phyloP scores from a whole-genome alignment of 2,329 filamentous ascomycete genomes.

The Epichloe aotearoae region DNA sequence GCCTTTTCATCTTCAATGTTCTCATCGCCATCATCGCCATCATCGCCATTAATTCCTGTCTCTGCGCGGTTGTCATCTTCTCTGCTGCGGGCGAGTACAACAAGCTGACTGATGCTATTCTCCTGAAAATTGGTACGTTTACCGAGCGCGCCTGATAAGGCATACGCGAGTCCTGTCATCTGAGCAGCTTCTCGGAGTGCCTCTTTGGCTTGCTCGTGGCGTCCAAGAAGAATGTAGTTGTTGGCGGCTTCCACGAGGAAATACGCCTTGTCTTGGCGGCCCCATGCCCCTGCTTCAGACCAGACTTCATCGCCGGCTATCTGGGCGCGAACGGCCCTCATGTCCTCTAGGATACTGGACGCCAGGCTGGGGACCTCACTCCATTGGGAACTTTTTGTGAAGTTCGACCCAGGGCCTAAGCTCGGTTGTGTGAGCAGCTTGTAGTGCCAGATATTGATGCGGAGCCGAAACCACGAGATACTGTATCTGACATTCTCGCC shows the following conservation, averaged over 20 bases:
- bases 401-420: constrained; percentile 38
- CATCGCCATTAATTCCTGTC: constrained; percentile 1
- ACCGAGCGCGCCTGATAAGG: constrained; percentile 72
- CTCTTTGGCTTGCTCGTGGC: constrained; percentile 60
- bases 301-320: constrained; percentile 25
- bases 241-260: constrained; percentile 75
- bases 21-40: constrained; percentile 7
- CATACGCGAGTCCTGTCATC: constrained; percentile 63
- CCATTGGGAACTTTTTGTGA: constrained; percentile 44
- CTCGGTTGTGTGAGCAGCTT: constrained; percentile 46
- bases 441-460: constrained; percentile 59
- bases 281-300: constrained; percentile 24
- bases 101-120: constrained; percentile 71
- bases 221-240: constrained; percentile 71
- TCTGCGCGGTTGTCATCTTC: constrained; percentile 18
- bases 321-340: constrained; percentile 28
- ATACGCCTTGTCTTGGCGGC: constrained; percentile 42
- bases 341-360: constrained; percentile 29
- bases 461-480: constrained; percentile 49
- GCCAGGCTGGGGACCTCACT: constrained; percentile 45
- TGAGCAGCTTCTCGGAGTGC: constrained; percentile 56
- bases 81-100: constrained; percentile 74
- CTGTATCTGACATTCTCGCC: constrained; percentile 36
- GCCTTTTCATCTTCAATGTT: constrained; percentile 14
- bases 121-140: constrained; percentile 74